Percentiles rank a stretch among this genome's conserved stretches.
phyloP scores from a whole-genome alignment of 2,329 filamentous ascomycete species.

The Ophiosphaerella korrae region DNA sequence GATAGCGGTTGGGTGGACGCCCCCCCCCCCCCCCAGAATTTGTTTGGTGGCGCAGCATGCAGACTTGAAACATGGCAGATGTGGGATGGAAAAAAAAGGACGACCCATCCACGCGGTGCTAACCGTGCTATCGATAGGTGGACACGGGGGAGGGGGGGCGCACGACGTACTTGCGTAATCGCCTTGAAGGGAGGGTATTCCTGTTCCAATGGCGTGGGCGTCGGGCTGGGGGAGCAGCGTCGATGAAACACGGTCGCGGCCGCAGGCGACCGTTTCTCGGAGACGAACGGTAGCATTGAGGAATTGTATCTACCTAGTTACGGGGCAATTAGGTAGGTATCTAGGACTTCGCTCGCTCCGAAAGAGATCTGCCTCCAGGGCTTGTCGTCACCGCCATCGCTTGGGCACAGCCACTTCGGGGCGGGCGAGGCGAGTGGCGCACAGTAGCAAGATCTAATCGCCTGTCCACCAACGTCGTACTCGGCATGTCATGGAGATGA shows the following conservation, averaged over 20 bases:
- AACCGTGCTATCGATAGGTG: constrained; percentile 41
- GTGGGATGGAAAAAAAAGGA: constrained; percentile 13
- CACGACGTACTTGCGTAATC: constrained; percentile 30
- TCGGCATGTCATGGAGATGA: constrained; percentile 6
- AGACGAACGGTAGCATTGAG: constrained; percentile 24
- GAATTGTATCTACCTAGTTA: no score
- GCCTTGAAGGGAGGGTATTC: constrained; percentile 24
- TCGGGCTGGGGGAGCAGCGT: constrained; percentile 15
- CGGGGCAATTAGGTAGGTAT: no score
- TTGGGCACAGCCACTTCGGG: constrained; percentile 29
- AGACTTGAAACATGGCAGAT: constrained; percentile 40
- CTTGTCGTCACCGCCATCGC: constrained; percentile 18
- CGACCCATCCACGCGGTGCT: constrained; percentile 11
- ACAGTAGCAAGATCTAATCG: no score
- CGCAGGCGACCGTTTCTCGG: constrained; percentile 24
- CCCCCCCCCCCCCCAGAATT: no score
- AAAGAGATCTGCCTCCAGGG: constrained; percentile 23
- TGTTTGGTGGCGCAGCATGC: constrained; percentile 42
- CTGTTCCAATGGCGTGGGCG: constrained; percentile 32
- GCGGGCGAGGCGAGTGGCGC: background rate
- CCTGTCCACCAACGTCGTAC: constrained; percentile 10
- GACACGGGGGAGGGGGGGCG: constrained; percentile 20
- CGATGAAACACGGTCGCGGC: constrained; percentile 33
- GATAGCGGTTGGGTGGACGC: constrained; percentile 22
- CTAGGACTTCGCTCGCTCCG: constrained; percentile 29